These are phyloP conservation scores for Beauveria sp. DNA, from an alignment of 2,329 filamentous ascomycete species.

Conservation along the genomic window DNA sequence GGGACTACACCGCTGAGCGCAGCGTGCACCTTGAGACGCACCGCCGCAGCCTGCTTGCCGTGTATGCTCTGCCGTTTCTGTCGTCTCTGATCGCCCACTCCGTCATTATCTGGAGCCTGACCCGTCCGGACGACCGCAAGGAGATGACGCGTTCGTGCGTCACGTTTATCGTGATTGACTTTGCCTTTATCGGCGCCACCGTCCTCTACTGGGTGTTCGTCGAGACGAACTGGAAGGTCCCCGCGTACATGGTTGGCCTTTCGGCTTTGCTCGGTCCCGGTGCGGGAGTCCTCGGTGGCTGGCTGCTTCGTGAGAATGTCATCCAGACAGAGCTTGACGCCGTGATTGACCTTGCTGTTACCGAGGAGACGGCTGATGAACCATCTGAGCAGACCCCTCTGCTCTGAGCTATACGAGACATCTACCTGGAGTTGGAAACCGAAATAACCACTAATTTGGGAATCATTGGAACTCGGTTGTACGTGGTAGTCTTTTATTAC, in stretches of 20 bases:
- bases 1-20: conserved; percentile 20
- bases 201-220: conserved; percentile 47
- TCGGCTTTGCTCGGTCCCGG: conserved; percentile 30
- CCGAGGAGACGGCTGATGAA: conserved; percentile 10
- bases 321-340: conserved; percentile 20
- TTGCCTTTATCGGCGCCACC: conserved; percentile 37
- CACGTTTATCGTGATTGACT: conserved; percentile 40
- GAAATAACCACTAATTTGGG: not conserved
- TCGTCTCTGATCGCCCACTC: conserved; percentile 37
- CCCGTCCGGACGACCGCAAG: conserved; percentile 35
- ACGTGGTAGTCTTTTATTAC: not conserved
- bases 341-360: conserved; percentile 11
- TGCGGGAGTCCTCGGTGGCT: conserved; percentile 30
- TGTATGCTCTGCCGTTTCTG: conserved; percentile 39
- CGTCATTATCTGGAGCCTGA: conserved; percentile 33
- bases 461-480: not conserved
- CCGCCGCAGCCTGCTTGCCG: conserved; percentile 27
- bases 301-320: conserved; percentile 32
- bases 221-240: conserved; percentile 39
- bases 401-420: not conserved
- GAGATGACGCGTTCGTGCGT: conserved; percentile 42
- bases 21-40: conserved; percentile 38
- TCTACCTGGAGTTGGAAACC: not conserved
- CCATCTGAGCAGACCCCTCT: conserved; percentile 5
- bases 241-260: conserved; percentile 23